phyloP scores from a whole-genome alignment of 202 grass and related monocot species.

The Musa balbisiana region DNA sequence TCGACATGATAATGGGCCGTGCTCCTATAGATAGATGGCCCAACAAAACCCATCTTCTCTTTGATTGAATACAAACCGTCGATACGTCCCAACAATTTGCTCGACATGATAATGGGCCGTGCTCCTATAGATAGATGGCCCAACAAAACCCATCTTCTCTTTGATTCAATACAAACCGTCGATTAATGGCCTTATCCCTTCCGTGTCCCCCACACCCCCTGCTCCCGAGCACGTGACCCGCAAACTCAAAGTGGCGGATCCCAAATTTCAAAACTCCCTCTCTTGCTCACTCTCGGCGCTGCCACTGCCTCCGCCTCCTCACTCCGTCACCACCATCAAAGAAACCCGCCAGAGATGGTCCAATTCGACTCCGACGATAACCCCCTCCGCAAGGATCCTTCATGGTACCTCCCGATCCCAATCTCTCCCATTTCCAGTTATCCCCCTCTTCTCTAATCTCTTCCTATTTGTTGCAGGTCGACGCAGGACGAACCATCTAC shows the following conservation, averaged over 20 bases:
- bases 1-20: too few relatives aligned
- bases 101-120: too few relatives aligned
- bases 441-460: neutral
- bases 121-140: too few relatives aligned
- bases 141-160: too few relatives aligned
- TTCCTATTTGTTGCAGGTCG: constrained; percentile 7
- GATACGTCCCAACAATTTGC: neutral
- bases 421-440: too few relatives aligned
- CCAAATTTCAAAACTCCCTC: neutral
- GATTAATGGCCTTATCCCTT: neutral
- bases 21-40: too few relatives aligned
- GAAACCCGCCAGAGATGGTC: neutral
- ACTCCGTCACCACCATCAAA: too few relatives aligned
- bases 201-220: neutral
- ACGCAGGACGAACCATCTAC: neutral
- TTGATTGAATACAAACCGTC: neutral
- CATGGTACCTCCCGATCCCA: too few relatives aligned
- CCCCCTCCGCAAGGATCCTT: too few relatives aligned
- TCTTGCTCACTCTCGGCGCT: neutral
- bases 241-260: neutral
- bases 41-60: too few relatives aligned
- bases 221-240: neutral
- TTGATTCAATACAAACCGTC: neutral
- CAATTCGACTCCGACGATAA: neutral
- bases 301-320: neutral